phyloP scores from a whole-genome alignment of 2,329 filamentous ascomycete genomes.

The Drechslerella dactyloides region DNA sequence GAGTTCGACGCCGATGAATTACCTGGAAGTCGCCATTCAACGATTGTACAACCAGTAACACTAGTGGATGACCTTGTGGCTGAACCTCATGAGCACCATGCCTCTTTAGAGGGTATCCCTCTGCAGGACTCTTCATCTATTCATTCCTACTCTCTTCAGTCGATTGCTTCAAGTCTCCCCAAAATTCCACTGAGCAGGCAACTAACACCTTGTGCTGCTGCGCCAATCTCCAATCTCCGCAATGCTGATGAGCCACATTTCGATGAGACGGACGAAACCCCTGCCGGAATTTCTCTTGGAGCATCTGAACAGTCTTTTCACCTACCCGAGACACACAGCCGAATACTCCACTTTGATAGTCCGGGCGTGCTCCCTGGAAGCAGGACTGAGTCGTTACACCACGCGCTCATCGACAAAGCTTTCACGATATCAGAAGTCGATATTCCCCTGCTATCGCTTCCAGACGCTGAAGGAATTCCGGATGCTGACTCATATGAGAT shows the following conservation, averaged over 20 bases:
- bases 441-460: background rate
- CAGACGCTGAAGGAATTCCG: background rate
- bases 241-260: background rate
- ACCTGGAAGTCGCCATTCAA: background rate
- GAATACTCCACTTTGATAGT: background rate
- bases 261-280: background rate
- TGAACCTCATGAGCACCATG: too few species aligned
- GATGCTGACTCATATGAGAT: background rate
- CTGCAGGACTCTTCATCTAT: slow-evolving; percentile 1
- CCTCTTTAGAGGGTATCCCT: background rate
- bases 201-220: background rate
- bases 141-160: slow-evolving; percentile 1
- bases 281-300: background rate
- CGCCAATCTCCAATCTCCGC: background rate
- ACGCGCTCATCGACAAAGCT: background rate
- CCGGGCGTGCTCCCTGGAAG: background rate
- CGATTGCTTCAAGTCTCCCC: background rate
- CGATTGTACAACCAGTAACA: too few species aligned
- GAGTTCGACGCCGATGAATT: background rate
- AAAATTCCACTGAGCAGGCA: slow-evolving; percentile 2
- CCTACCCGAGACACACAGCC: background rate
- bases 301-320: background rate
- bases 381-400: background rate
- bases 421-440: background rate
- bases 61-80: background rate